Evolutionary conservation across 371 early-diverging fungal genomes (phyloP).

Genomic region (Mucor velutinosus): DNA sequence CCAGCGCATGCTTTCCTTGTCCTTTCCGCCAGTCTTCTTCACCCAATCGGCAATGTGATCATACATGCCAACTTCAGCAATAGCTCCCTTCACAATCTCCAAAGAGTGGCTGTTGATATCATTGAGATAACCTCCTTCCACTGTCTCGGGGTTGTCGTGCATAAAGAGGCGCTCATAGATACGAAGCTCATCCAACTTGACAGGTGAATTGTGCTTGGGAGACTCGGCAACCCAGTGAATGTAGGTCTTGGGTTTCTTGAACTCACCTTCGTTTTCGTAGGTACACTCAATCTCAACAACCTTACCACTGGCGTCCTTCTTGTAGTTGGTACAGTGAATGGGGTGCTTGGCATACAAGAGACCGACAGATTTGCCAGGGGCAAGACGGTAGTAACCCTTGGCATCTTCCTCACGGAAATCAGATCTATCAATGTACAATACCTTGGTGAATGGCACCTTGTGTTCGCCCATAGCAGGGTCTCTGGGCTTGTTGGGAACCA

Average conservation of each 20-base stretch:
- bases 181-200: conserved; percentile 80
- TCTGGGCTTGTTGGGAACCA: conserved; percentile 87
- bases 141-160: conserved; percentile 88
- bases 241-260: conserved; percentile 93
- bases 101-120: conserved; percentile 91
- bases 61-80: conserved; percentile 86
- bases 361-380: conserved; percentile 94
- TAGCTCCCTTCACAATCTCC: conserved; percentile 66
- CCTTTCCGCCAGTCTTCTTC: conserved; percentile 46
- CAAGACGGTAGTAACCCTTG: conserved; percentile 94
- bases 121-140: conserved; percentile 90
- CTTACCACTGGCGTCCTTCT: conserved; percentile 73
- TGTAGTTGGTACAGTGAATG: conserved; percentile 83
- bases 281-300: conserved; percentile 77
- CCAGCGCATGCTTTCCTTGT: conserved; percentile 85
- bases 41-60: conserved; percentile 56
- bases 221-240: conserved; percentile 98
- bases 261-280: conserved; percentile 73
- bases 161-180: conserved; percentile 88
- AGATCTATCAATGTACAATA: conserved; percentile 91
- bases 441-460: conserved; percentile 84
- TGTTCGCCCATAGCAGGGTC: conserved; percentile 84
- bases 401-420: conserved; percentile 95
- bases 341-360: conserved; percentile 84
- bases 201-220: conserved; percentile 80